Evolutionary conservation across 2,329 filamentous ascomycete genomes (phyloP), one percentile per base, ranked within the genome.

Genomic region (Diaporthe caulivora): DNA sequence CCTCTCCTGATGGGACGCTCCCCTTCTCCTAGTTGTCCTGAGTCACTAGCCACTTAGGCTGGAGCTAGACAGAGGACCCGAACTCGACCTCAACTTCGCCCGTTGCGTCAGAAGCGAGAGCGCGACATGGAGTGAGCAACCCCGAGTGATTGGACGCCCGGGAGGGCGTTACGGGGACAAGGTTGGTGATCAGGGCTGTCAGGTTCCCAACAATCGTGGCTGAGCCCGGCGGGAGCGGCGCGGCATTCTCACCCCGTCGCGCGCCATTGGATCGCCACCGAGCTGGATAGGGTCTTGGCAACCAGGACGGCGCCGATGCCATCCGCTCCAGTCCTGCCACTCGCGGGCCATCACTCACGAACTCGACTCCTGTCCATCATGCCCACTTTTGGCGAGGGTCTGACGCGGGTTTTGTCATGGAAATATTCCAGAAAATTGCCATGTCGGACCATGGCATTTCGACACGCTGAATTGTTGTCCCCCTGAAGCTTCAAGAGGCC

Each of bases 371-470:
- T 37, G 29, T 18, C 53, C 53, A 58, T 58, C 40, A 58, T 70
- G 34, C 44, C 42, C 42, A 51, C 42, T 60, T 70, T 53, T 49
- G 44, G 54, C 18, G 24, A 37, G 17, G 31, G 31, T 21, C 18
- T 51, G 53, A 58, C 53, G 21, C 42, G 18, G 44, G n/a, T 60
- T 51, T n/a, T 2, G 29, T 29, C 42, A 60, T 70, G 44, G n/a
- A 71, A 51, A 53, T 71, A 31, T 71, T 62, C 68, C n/a, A 31
- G 55, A 71, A 60, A 29, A 62, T 42, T 71, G 68, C 68, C 68
- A 10, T 62, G 34, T 71, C 31, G 26, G 55, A 34, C 1, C 18
- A 71, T 71, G 69, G 69, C 24, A 53, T 62, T 71, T 62, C 37
- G 8, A 11, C 40, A 53, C 54, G 7, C 53, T n/a, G 44, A 47